Evolutionary conservation across 192 early-diverging fungal species (phyloP).

Genomic region (Coemansia interrupta): DNA sequence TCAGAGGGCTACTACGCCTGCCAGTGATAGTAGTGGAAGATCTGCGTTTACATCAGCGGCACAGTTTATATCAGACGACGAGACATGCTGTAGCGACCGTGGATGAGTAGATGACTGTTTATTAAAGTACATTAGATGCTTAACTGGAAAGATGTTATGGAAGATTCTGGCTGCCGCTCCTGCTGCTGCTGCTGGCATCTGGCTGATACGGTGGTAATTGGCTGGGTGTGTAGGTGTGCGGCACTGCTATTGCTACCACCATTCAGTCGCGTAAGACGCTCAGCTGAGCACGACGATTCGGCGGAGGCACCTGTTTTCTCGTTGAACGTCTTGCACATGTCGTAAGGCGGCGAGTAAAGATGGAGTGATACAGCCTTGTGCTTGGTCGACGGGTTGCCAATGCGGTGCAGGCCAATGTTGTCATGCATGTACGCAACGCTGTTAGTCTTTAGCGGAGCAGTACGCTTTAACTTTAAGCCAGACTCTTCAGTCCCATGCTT

Average conservation of each 20-base stretch:
- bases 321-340: constrained; percentile 80
- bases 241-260: too few species aligned
- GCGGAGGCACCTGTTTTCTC: constrained; percentile 60
- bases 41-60: too few species aligned
- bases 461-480: constrained; percentile 44
- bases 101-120: constrained; percentile 3
- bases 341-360: constrained; percentile 84
- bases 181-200: neutral
- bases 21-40: too few species aligned
- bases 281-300: constrained; percentile 24
- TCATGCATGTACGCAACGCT: constrained; percentile 87
- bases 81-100: constrained; percentile 9
- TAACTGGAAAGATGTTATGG: constrained; percentile 17
- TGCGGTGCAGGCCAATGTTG: constrained; percentile 82
- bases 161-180: neutral
- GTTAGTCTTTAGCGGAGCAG: constrained; percentile 51
- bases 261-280: constrained; percentile 14
- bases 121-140: constrained; percentile 1
- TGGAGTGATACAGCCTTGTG: constrained; percentile 77
- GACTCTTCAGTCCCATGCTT: constrained; percentile 14
- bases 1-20: too few species aligned
- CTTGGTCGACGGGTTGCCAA: constrained; percentile 61
- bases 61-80: constrained; percentile 7
- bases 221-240: neutral
- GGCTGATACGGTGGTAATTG: neutral